phyloP scores from a whole-genome alignment of 176 grass and related monocot genomes.

The Aechmea fasciata region DNA sequence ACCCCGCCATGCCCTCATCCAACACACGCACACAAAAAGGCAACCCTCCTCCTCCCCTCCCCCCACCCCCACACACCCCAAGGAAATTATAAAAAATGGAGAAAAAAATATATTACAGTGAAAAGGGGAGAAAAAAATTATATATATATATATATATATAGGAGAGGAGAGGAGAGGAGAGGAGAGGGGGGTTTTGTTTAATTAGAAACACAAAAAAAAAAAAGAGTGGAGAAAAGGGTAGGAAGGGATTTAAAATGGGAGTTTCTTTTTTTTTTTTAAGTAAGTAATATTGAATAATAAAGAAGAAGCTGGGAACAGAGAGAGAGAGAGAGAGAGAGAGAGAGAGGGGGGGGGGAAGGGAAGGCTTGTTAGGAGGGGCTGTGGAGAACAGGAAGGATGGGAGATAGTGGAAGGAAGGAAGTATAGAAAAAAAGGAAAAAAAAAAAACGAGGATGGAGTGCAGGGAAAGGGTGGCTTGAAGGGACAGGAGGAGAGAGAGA shows the following conservation, averaged over 20 bases:
- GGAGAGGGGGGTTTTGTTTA: constrained; percentile 52
- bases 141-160: not conserved
- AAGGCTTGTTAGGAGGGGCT: constrained; percentile 8
- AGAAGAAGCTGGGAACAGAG: constrained; percentile 53
- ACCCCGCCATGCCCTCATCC: constrained; percentile 85
- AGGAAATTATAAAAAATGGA: constrained; percentile 24
- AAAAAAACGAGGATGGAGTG: not conserved
- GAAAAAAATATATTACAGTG: too few relatives aligned
- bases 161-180: not conserved
- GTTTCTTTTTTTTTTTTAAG: constrained; percentile 31
- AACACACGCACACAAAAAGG: constrained; percentile 26
- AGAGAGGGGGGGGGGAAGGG: constrained; percentile 8
- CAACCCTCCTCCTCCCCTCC: too few relatives aligned
- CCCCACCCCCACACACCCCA: constrained; percentile 49
- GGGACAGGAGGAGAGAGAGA: not conserved
- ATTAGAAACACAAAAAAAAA: constrained; percentile 34
- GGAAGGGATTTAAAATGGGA: constrained; percentile 61
- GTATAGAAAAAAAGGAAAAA: constrained; percentile 5
- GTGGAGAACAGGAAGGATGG: constrained; percentile 22
- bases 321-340: constrained; percentile 15
- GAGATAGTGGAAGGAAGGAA: constrained; percentile 1
- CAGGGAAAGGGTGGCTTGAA: not conserved
- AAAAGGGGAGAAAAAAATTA: constrained; percentile 8
- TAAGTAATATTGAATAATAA: constrained; percentile 34
- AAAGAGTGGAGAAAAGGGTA: constrained; percentile 58